Percentiles rank a stretch among this genome's conserved stretches.
These are phyloP conservation scores for Pyrus hybrid DNA, from an alignment of 331 rosid species.

Conservation along the genomic window DNA sequence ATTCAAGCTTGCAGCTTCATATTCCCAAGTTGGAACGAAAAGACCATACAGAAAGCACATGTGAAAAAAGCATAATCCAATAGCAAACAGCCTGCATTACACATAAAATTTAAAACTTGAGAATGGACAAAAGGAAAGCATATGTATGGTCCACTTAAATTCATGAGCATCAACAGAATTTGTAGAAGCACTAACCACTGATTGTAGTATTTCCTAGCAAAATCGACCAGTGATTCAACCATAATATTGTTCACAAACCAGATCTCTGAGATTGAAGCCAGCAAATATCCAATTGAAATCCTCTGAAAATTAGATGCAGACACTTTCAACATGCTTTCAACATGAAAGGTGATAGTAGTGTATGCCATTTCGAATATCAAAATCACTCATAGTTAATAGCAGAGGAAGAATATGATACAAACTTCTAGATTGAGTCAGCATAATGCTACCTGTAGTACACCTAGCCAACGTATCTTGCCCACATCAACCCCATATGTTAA, in stretches of 20 bases:
- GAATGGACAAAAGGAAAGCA: background rate
- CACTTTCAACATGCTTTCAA: background rate
- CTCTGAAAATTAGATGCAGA: constrained; percentile 39
- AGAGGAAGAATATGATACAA: constrained; percentile 5
- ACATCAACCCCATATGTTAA: constrained; percentile 77
- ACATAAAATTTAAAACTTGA: constrained; percentile 15
- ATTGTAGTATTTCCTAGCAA: constrained; percentile 56
- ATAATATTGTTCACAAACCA: constrained; percentile 48
- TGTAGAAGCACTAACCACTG: constrained; percentile 55
- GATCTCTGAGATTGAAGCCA: constrained; percentile 66
- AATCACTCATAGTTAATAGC: constrained; percentile 5
- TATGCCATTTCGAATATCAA: background rate
- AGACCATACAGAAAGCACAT: constrained; percentile 55
- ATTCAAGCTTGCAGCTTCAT: constrained; percentile 14
- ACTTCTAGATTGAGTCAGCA: background rate
- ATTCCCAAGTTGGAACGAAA: constrained; percentile 57
- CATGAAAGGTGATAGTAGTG: background rate
- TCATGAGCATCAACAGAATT: background rate
- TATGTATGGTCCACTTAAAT: background rate
- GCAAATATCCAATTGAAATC: constrained; percentile 69
- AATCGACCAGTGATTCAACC: constrained; percentile 46
- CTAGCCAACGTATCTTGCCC: constrained; percentile 59
- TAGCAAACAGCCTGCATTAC: constrained; percentile 50
- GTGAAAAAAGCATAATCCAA: constrained; percentile 49
- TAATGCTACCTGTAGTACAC: constrained; percentile 57